Evolutionary conservation across 768 basidiomycete species (phyloP).

Genomic region (Solioccasus polychromus): DNA sequence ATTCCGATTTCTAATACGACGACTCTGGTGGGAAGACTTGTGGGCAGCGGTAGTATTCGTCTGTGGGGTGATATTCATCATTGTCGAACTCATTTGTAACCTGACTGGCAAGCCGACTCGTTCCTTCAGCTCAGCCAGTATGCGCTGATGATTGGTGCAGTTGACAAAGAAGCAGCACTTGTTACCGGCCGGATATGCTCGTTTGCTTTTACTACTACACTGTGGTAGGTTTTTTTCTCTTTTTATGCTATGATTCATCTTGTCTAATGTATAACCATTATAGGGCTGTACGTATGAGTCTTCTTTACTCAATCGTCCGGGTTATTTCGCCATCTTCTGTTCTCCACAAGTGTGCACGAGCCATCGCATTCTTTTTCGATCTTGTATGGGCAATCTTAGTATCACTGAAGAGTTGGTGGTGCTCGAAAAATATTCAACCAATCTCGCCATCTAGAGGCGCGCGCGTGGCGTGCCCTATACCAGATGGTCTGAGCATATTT

Average conservation of each 20-base stretch:
- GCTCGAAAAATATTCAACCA: too few relatives aligned
- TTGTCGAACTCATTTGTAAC: neutral
- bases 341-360: too few relatives aligned
- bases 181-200: neutral
- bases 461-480: too few relatives aligned
- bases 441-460: too few relatives aligned
- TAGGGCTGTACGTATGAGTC: constrained; percentile 7
- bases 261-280: too few relatives aligned
- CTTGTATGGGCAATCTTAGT: too few relatives aligned
- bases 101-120: neutral
- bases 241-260: neutral
- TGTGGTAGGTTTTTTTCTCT: neutral
- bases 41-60: neutral
- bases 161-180: neutral
- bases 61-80: neutral
- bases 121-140: neutral
- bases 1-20: neutral
- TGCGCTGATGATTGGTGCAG: neutral
- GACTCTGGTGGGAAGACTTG: constrained; percentile 6
- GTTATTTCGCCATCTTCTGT: neutral
- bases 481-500: too few relatives aligned
- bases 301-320: neutral
- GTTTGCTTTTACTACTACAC: neutral
- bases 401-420: too few relatives aligned
- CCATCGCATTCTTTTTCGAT: too few relatives aligned